A percentile compares a stretch with the other conserved stretches of the same genome.
These are phyloP conservation scores for Psilocybe sp. DNA, from an alignment of 768 basidiomycete genomes.

Conservation along the genomic window DNA sequence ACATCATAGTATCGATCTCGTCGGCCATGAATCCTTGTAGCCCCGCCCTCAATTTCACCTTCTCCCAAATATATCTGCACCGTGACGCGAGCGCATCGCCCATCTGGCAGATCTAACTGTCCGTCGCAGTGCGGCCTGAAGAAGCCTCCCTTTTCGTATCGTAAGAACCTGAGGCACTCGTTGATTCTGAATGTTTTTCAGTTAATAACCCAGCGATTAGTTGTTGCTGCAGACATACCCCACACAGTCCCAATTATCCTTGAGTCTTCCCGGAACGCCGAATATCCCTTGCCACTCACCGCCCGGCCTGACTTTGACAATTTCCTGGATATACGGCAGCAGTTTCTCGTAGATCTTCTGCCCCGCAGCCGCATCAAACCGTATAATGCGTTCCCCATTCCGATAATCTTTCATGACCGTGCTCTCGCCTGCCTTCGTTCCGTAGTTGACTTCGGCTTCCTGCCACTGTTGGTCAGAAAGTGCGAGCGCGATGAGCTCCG, in stretches of 20 bases:
- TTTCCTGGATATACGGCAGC: slow-evolving; percentile 35
- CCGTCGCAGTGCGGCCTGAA: slow-evolving; percentile 41
- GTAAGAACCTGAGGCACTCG: slow-evolving; percentile 12
- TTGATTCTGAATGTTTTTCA: slow-evolving; percentile 30
- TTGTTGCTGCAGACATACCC: slow-evolving; percentile 23
- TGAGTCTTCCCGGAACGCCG: slow-evolving; percentile 18
- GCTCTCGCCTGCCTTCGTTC: slow-evolving; percentile 21
- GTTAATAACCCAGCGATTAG: too few species aligned
- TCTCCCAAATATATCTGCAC: slow-evolving; percentile 44
- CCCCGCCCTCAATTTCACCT: slow-evolving; percentile 33
- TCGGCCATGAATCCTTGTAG: slow-evolving; percentile 34
- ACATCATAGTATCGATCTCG: slow-evolving; percentile 33
- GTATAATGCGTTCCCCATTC: slow-evolving; percentile 36
- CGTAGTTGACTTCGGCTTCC: slow-evolving; percentile 33
- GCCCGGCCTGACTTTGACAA: slow-evolving; percentile 28
- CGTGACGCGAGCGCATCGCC: slow-evolving; percentile 35
- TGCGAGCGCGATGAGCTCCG: slow-evolving; percentile 32
- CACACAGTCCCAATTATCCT: slow-evolving; percentile 32
- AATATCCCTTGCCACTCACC: slow-evolving; percentile 32
- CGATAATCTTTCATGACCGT: slow-evolving; percentile 35
- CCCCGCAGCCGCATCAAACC: slow-evolving; percentile 31
- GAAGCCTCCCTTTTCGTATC: slow-evolving; percentile 41
- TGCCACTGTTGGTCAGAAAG: slow-evolving; percentile 33
- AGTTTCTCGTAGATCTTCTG: slow-evolving; percentile 32
- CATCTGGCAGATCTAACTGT: slow-evolving; percentile 31